Evolutionary conservation across 106 monocot species (phyloP), one percentile per base, ranked within the genome.

Genomic region (Triglochin maritima): DNA sequence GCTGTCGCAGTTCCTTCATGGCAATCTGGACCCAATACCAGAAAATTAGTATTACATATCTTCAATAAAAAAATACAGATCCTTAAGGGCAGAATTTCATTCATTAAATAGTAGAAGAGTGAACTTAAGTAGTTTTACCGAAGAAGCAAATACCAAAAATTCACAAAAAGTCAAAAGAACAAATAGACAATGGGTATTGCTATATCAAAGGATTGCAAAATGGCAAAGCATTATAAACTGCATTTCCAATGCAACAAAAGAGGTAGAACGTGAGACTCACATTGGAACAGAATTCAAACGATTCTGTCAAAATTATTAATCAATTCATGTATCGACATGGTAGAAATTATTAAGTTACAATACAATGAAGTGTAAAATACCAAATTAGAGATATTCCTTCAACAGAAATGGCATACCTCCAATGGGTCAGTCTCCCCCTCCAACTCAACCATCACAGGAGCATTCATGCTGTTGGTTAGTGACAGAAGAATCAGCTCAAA

Each of bases 391-490:
- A 29, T 29, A 29, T 29, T 29, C 29, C 29, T 64, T 47, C 47
- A 63, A 63, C 11, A 9, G 11, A 50, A 50, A 14, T 6, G 13
- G 7, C 50, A 60, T 82, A 79, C 85, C 81, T 86, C 82, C 10
- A 86, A 63, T 47, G 89, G 85, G 71, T 89, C 89, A 63, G 82
- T 82, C 66, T 89, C 89, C 57, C 89, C 89, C 82, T 85, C 89
- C 64, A 89, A 66, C 78, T 89, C 89, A 44, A 84, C 89, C 89
- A 89, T 89, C 15, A 89, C 89, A 54, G 89, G 85, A 10, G 85
- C 89, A 78, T 89, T 89, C 89, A 89, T 89, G 78, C 89, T 88
- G 82, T 75, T 65, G 45, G 15, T 7, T 50, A 55, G 56, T 13
- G 46, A 49, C 13, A 17, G 42, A 65, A 65, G 11, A 65, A 50